A percentile compares a stretch with the other conserved stretches of the same genome.
Evolutionary conservation across 163 green algal species (phyloP).

Genomic region (Volvox carteri): DNA sequence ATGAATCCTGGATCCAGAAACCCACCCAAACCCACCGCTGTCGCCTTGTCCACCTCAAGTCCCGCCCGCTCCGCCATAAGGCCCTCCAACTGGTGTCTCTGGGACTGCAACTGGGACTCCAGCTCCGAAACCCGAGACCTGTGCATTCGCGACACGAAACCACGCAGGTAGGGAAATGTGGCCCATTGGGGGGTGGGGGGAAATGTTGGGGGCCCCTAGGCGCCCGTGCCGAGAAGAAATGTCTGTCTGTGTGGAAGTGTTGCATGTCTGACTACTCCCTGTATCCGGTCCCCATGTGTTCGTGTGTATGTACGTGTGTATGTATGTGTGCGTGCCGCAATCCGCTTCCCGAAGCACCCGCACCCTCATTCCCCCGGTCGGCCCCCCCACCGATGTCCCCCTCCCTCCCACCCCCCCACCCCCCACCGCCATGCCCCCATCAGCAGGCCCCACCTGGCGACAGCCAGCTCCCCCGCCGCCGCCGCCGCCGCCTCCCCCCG

Average conservation of each 20-base stretch:
- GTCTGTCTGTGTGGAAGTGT: too few relatives aligned
- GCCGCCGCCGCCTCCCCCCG: not conserved
- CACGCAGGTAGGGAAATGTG: too few relatives aligned
- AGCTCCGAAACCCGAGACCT: slow-evolving; percentile 21
- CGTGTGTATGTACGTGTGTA: not conserved
- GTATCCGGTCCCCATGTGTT: too few relatives aligned
- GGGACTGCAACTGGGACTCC: not conserved
- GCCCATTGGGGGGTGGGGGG: too few relatives aligned
- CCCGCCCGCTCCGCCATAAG: not conserved
- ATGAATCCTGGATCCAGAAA: too few relatives aligned
- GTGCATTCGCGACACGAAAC: not conserved
- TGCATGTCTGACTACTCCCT: too few relatives aligned
- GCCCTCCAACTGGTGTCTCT: not conserved
- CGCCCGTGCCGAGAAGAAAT: too few relatives aligned
- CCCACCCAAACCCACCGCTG: too few relatives aligned
- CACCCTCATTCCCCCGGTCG: not conserved
- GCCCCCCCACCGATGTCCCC: not conserved
- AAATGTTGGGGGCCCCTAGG: too few relatives aligned
- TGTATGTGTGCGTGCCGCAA: too few relatives aligned
- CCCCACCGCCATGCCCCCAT: not conserved
- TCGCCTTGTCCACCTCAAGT: slow-evolving; percentile 7
- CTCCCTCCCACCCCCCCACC: not conserved
- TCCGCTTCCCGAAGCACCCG: too few relatives aligned
- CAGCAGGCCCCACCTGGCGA: slow-evolving; percentile 6
- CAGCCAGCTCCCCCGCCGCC: slow-evolving; percentile 19